Base-by-base conservation (phyloP, 805 yeast species). In the Groenewaldozyma salmanticensis region DNA sequence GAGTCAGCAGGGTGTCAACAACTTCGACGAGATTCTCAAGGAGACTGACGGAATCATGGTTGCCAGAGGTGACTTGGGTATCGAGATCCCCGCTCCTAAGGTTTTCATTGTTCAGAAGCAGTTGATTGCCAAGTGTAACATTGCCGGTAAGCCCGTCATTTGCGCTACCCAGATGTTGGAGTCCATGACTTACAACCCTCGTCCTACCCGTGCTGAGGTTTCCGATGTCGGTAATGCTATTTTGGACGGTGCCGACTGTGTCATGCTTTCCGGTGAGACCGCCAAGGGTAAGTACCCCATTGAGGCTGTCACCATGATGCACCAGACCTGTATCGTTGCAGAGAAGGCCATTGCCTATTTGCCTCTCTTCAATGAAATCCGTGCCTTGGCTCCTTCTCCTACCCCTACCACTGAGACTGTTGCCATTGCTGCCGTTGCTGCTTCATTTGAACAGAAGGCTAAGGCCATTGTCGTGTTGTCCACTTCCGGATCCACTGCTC, bases 131-230 rank as follows among this genome's bases (percentile, higher is more conserved):
- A 92, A 92, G 74, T 92, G 95, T 77, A 94, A 92, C 81, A 73
- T 90, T 65, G 97, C 95, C 54, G 98, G 96, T 67, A 92, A 92
- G 79, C 98, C 98, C 62, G 96, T 87, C 55, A 87, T 92, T 65
- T 92, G 98, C 74, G 98, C 98, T 53, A 92, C 98, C 52, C 98
- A 92, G 74, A 92, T 92, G 98, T 80, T 92, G 67, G 98, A 92
- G 73, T 86, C 96, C 46, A 92, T 92, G 98, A 92, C 97, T 48
- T 86, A 82, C 73, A 92, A 92, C 82, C 98, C 98, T 67, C 83
- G 98, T 71, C 98, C 98, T 70, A 92, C 98, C 65, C 84, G 98
- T 74, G 98, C 98, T 55, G 98, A 92, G 74, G 98, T 92, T 48
- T 81, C 95, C 43, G 98, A 92, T 68, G 98, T 92, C 51, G 98